These are phyloP conservation scores for Colletotrichum truncatum DNA, from an alignment of 2,329 filamentous ascomycete genomes.

Conservation along the genomic window DNA sequence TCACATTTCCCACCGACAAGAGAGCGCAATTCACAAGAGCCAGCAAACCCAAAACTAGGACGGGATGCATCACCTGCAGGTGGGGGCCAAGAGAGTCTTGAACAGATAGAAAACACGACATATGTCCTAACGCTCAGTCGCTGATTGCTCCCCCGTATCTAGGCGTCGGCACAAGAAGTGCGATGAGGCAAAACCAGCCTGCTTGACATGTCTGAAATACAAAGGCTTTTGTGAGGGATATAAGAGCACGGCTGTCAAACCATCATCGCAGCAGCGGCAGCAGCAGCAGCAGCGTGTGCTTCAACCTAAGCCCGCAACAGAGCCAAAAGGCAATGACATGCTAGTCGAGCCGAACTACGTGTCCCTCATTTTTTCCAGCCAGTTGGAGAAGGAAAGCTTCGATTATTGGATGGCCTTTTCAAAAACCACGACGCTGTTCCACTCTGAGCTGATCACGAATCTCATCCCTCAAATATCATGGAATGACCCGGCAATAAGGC, in stretches of 20 bases:
- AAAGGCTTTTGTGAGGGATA: constrained; percentile 11
- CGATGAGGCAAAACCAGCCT: constrained; percentile 16
- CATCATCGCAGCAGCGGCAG: neutral
- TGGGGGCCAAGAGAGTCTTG: no score
- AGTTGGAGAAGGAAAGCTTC: constrained; percentile 17
- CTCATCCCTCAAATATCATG: constrained; percentile 31
- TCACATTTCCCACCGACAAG: neutral
- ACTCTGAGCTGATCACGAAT: neutral
- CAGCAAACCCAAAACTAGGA: constrained; percentile 14
- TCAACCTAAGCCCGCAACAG: neutral
- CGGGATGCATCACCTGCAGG: constrained; percentile 19
- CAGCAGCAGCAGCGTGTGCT: neutral
- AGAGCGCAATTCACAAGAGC: neutral
- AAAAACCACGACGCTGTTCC: neutral
- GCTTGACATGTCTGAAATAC: constrained; percentile 15
- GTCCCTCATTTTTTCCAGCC: constrained; percentile 1
- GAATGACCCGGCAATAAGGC: constrained; percentile 38
- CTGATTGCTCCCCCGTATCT: fast-evolving
- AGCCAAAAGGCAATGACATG: neutral
- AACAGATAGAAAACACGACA: neutral
- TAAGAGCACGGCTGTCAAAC: neutral
- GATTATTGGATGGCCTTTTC: constrained; percentile 10
- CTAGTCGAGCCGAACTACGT: neutral
- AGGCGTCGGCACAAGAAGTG: constrained; percentile 17
- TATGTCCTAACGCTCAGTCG: neutral